A percentile compares a stretch with the other conserved stretches of the same genome.
Conservation (phyloP, 2,329 filamentous ascomycete species). For the Pleoardoris graminearum region DNA sequence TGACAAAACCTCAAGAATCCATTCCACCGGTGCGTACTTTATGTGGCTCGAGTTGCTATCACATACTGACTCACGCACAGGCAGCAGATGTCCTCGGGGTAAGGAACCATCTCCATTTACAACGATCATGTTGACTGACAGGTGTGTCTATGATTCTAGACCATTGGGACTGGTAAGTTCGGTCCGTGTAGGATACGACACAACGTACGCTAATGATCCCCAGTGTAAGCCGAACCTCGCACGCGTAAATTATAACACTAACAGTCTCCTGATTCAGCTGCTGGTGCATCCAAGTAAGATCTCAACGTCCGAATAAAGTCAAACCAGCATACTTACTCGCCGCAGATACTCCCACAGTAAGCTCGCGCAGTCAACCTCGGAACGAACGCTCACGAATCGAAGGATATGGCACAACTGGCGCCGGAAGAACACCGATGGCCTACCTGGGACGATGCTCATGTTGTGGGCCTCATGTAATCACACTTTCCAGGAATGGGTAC, state of each 20-base stretch:
- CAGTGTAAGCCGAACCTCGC: slow-evolving; percentile 25
- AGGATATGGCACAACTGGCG: slow-evolving; percentile 66
- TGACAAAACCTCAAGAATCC: slow-evolving; percentile 39
- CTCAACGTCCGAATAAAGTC: not conserved
- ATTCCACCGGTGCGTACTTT: slow-evolving; percentile 37
- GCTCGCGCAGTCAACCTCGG: slow-evolving; percentile 20
- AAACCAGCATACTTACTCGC: slow-evolving; percentile 15
- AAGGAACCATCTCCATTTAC: slow-evolving; percentile 16
- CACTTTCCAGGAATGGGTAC: not conserved
- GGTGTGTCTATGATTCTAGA: slow-evolving; percentile 24
- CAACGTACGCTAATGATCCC: slow-evolving; percentile 22
- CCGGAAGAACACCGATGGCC: slow-evolving; percentile 63
- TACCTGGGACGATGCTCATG: slow-evolving; percentile 65
- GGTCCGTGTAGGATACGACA: not conserved
- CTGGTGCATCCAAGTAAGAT: slow-evolving; percentile 48
- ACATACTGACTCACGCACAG: slow-evolving; percentile 33
- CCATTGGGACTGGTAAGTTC: slow-evolving; percentile 43
- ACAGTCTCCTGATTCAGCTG: slow-evolving; percentile 32
- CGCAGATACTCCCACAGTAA: slow-evolving; percentile 43
- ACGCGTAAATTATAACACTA: slow-evolving; percentile 17
- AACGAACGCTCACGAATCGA: slow-evolving; percentile 15
- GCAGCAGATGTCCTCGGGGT: slow-evolving; percentile 47
- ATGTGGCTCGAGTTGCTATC: not conserved
- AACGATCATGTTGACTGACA: slow-evolving; percentile 18
- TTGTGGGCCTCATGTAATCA: slow-evolving; percentile 61